A percentile compares a stretch with the other conserved stretches of the same genome.
Conservation (phyloP, 345 rosid genomes). For the Orychophragmus violaceus region DNA sequence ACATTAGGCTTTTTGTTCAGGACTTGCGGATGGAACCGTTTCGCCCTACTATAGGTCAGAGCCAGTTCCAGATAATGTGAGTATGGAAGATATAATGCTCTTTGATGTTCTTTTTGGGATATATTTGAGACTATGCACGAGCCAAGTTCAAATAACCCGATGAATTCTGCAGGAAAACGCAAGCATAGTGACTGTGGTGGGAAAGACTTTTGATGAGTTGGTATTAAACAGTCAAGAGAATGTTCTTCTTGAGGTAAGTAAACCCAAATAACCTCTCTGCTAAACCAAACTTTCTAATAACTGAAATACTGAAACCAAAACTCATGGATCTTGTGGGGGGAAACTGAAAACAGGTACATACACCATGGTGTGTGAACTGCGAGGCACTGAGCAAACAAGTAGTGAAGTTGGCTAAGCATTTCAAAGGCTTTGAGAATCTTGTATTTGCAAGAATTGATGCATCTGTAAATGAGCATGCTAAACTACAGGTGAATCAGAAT, state of each 20-base stretch:
- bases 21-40: conserved; percentile 49
- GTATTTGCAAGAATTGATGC: conserved; percentile 82
- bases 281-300: neutral
- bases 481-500: conserved; percentile 48
- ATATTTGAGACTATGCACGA: neutral
- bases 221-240: conserved; percentile 61
- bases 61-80: conserved; percentile 74
- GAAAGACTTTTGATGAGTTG: conserved; percentile 76
- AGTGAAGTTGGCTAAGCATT: conserved; percentile 83
- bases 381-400: conserved; percentile 67
- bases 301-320: neutral
- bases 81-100: conserved; percentile 17
- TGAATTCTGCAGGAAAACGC: conserved; percentile 50
- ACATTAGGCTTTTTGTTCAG: conserved; percentile 59
- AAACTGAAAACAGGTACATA: conserved; percentile 44
- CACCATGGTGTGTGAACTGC: conserved; percentile 82
- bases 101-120: neutral
- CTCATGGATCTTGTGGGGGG: neutral
- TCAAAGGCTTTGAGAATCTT: conserved; percentile 54
- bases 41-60: conserved; percentile 66
- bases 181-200: conserved; percentile 51
- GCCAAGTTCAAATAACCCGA: neutral
- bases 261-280: neutral
- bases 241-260: conserved; percentile 74
- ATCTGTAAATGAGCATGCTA: conserved; percentile 77